A percentile compares a stretch with the other conserved stretches of the same genome.
Evolutionary conservation across 306 rosid genomes (phyloP).

Genomic region (Dicorynia guianensis): DNA sequence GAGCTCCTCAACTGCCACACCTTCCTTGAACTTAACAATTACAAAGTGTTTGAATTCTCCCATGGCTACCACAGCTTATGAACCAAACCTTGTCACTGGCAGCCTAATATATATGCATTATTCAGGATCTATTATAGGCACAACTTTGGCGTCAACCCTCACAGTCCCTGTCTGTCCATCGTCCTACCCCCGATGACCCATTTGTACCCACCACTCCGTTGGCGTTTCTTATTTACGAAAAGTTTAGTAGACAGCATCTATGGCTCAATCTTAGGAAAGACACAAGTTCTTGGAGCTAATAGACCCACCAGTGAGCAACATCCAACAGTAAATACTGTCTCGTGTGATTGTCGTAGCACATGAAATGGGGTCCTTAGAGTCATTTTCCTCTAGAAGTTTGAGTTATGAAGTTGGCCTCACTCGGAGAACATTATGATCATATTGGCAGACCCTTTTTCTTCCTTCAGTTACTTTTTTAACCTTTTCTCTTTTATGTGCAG

Average conservation of each 20-base stretch:
- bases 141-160: slow-evolving; percentile 47
- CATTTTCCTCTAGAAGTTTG: slow-evolving; percentile 37
- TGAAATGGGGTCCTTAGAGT: slow-evolving; percentile 41
- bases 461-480: slow-evolving; percentile 6
- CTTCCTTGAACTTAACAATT: slow-evolving; percentile 82
- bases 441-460: slow-evolving; percentile 20
- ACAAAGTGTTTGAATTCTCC: slow-evolving; percentile 85
- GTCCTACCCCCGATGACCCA: slow-evolving; percentile 50
- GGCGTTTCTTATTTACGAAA: slow-evolving; percentile 46
- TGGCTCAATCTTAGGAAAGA: slow-evolving; percentile 47
- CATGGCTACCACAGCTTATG: slow-evolving; percentile 50
- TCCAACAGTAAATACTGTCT: slow-evolving; percentile 50
- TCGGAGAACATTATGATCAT: slow-evolving; percentile 34
- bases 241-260: slow-evolving; percentile 47
- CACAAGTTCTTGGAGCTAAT: slow-evolving; percentile 35
- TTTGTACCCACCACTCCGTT: slow-evolving; percentile 39
- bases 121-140: background rate
- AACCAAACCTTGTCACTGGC: slow-evolving; percentile 26
- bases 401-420: slow-evolving; percentile 38
- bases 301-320: slow-evolving; percentile 56
- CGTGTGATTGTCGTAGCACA: slow-evolving; percentile 51
- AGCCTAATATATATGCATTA: slow-evolving; percentile 47
- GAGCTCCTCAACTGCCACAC: slow-evolving; percentile 65
- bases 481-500: background rate
- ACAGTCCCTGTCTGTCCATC: slow-evolving; percentile 48